phyloP scores from a whole-genome alignment of 2,329 filamentous ascomycete species.

The Hymenoscyphus fraxineus region DNA sequence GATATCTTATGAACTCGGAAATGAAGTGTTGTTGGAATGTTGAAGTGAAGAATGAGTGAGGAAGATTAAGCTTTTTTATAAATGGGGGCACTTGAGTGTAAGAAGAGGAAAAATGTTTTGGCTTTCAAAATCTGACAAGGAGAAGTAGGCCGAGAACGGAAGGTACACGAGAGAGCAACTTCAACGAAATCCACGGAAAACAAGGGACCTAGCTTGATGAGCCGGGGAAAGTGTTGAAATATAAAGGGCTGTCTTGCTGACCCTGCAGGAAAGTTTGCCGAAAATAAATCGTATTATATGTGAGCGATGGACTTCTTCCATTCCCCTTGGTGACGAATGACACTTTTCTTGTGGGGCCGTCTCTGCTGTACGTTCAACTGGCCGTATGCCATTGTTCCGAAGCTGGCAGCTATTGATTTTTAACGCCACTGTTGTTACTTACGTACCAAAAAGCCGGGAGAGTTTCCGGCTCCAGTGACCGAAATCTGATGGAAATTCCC shows the following conservation, averaged over 20 bases:
- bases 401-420: constrained; percentile 2
- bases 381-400: constrained; percentile 13
- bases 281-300: not conserved
- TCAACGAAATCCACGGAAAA: not conserved
- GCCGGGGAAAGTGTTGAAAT: constrained; percentile 5
- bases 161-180: constrained; percentile 10
- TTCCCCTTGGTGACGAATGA: not conserved
- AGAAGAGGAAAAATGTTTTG: not conserved
- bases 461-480: constrained; percentile 3
- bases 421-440: constrained; percentile 6
- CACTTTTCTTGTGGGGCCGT: constrained; percentile 8
- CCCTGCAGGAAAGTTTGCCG: constrained; percentile 2
- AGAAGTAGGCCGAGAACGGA: constrained; percentile 15
- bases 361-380: not conserved
- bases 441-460: constrained; percentile 11
- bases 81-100: not conserved
- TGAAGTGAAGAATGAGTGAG: constrained; percentile 2
- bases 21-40: constrained; percentile 3
- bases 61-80: not conserved
- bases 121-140: constrained; percentile 11
- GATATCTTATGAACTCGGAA: not conserved
- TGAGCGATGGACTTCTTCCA: not conserved
- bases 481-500: constrained; percentile 1
- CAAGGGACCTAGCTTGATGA: not conserved
- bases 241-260: constrained; percentile 9